Evolutionary conservation across 2,329 filamentous ascomycete species (phyloP), one percentile per base, ranked within the genome.

Genomic region (Hortaea werneckii): DNA sequence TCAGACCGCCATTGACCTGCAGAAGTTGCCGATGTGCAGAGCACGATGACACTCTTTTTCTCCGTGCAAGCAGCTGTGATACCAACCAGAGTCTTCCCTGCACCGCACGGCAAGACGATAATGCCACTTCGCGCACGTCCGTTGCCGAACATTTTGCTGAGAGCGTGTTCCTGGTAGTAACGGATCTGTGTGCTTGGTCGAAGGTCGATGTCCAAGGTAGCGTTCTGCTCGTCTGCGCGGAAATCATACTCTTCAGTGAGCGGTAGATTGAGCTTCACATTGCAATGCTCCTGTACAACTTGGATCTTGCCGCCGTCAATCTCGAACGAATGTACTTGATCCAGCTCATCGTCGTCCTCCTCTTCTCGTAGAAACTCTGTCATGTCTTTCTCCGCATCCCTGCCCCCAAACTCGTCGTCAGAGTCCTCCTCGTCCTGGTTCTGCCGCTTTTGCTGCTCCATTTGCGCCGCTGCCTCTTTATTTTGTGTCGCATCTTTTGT

Each of bases 141-240:
- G 61, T 98, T 98, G 61, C 92, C 90, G 64, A 98, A 98, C 92
- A 98, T 98, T 67, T 98, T 98, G 70, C 87, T 94, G 7, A 98
- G 73, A 54, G 88, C 94, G 69, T 95, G 94, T 66, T 98, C 92
- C 64, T 98, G 92, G 58, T 98, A 98, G 71, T 78, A 82, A 63
- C 90, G 82, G 62, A 96, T 96, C 59, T 90, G 85, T 0, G 89
- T 90, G 46, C 83, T 82, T 0, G 90, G 89, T 57, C 85, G 85
- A 41, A 96, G 73, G 63, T 96, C 90, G 56, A 98, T 98, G 47
- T 96, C 88, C 32, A 98, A 72, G 42, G 87, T 95, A 1, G 90
- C 79, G 59, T 96, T 98, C 55, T 80, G 77, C 50, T 85, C 79
- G 63, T 98, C 92, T 56, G 92, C 89, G 47, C 88, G 78, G 66